Percentiles rank a stretch among this genome's conserved stretches.
Evolutionary conservation across 1,284 basidiomycete species (phyloP).

Genomic region (Pseudozyma thailandica): DNA sequence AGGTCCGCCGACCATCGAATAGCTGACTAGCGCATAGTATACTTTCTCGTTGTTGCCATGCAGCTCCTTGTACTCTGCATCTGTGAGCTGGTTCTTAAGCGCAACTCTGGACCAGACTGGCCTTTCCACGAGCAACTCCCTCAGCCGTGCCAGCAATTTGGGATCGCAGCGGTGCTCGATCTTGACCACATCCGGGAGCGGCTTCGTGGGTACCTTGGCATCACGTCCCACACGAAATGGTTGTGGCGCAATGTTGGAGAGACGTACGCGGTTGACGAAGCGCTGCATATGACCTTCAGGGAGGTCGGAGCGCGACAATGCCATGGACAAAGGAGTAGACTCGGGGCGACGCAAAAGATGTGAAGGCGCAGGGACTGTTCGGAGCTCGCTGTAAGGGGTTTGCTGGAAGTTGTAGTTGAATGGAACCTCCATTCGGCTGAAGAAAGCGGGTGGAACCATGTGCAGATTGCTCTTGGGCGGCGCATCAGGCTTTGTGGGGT

Average conservation of each 20-base stretch:
- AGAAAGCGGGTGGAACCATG: constrained; percentile 61
- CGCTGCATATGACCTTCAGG: constrained; percentile 19
- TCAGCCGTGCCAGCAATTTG: constrained; percentile 9
- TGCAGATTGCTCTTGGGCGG: constrained; percentile 40
- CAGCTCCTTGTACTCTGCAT: constrained; percentile 76
- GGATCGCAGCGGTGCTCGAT: constrained; percentile 37
- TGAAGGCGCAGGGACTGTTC: constrained; percentile 20
- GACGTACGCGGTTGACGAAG: constrained; percentile 38
- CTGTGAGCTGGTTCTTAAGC: constrained; percentile 82
- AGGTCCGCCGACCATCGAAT: constrained; percentile 91
- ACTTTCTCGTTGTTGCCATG: constrained; percentile 65
- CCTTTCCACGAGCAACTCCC: constrained; percentile 71
- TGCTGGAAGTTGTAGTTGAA: constrained; percentile 57
- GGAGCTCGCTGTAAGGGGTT: constrained; percentile 45
- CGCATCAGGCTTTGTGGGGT: neutral
- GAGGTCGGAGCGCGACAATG: constrained; percentile 1
- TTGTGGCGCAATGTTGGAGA: constrained; percentile 44
- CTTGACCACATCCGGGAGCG: constrained; percentile 24
- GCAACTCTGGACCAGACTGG: constrained; percentile 89
- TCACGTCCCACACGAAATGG: constrained; percentile 28
- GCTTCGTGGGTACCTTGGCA: constrained; percentile 16
- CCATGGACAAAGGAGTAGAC: constrained; percentile 12
- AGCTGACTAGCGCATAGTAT: constrained; percentile 72
- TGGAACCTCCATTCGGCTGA: constrained; percentile 57
- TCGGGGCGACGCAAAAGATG: neutral